phyloP scores from a whole-genome alignment of 257 asterid genomes.

The Parsonsia alboflavescens region DNA sequence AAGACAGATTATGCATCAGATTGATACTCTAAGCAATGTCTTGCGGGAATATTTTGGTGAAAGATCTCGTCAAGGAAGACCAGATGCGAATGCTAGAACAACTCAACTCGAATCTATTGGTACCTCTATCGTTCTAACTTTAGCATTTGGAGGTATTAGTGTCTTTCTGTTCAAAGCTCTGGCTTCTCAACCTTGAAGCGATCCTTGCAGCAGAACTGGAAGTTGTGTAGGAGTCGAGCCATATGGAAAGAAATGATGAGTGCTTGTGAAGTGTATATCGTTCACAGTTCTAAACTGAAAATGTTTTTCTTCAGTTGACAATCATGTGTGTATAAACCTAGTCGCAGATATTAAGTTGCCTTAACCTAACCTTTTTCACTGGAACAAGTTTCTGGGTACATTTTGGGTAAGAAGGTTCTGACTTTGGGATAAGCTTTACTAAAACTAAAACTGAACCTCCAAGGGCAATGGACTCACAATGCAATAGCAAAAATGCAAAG shows the following conservation, averaged over 20 bases:
- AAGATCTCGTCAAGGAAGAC: conserved; percentile 44
- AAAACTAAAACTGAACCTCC: neutral
- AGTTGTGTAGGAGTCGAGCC: neutral
- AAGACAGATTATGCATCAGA: conserved; percentile 83
- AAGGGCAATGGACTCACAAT: neutral
- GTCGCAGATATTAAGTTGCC: neutral
- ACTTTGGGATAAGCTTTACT: neutral
- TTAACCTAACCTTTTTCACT: neutral
- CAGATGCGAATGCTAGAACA: conserved; percentile 20
- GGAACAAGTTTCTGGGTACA: neutral
- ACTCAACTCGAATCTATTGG: conserved; percentile 39
- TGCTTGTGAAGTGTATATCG: neutral
- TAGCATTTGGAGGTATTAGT: conserved; percentile 74
- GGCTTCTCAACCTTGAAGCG: conserved; percentile 30
- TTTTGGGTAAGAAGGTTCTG: neutral
- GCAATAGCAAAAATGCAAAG: no score
- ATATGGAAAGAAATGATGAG: neutral
- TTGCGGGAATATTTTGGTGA: conserved; percentile 60
- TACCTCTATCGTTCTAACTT: conserved; percentile 48
- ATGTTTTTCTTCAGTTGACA: neutral
- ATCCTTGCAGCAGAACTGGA: no score
- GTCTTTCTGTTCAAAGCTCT: conserved; percentile 48
- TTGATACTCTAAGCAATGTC: conserved; percentile 67
- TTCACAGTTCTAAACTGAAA: neutral
- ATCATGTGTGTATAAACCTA: neutral